Evolutionary conservation across 768 basidiomycete genomes (phyloP), one percentile per base, ranked within the genome.

Genomic region (Rhodotorula diobovata): DNA sequence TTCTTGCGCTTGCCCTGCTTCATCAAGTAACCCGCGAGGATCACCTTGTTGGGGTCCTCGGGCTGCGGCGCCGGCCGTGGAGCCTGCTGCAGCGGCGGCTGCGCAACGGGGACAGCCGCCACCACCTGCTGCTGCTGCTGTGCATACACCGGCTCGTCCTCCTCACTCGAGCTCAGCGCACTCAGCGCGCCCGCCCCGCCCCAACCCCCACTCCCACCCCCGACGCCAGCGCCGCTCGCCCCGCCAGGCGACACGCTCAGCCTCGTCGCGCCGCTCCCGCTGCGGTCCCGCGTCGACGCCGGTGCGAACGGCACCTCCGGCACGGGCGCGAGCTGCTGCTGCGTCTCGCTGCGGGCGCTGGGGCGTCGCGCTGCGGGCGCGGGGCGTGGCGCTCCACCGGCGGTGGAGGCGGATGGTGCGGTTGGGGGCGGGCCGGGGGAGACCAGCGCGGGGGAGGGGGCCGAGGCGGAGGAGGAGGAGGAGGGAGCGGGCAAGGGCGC

Each of bases 1-100:
- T 87, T 91, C 77, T 90, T 89, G 78, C 95, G 86, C 76, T 94
- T 92, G 37, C 92, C 93, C 80, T 92, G 93, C 79, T 98, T 98
- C 90, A 94, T 93, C 71, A 99, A 83, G 80, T 98, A 99, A 4
- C 93, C 93, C 30, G 87, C 87, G 9, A 95, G 79, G 50, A 99
- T 88, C 50, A 88, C 83, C 82, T 93, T 94, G n/a, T 86, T 83
- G 30, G 85, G 84, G 74, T 91, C 90, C 51, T 84, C 84, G 60
- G 80, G 16, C 50, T 20, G 30, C 51, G n/a, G 11, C 56, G 41
- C 57, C 41, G 12, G 32, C 53, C 0, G 34, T 28, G 23, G 21
- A 14, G 10, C 35, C 32, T 34, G 56, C 32, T 30, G 34, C 4
- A 14, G 34, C 48, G 18, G 61, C 53, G n/a, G 41, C 37, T 23